Base-by-base conservation (phyloP, 805 yeast species). In the Nakazawaea sp. region DNA sequence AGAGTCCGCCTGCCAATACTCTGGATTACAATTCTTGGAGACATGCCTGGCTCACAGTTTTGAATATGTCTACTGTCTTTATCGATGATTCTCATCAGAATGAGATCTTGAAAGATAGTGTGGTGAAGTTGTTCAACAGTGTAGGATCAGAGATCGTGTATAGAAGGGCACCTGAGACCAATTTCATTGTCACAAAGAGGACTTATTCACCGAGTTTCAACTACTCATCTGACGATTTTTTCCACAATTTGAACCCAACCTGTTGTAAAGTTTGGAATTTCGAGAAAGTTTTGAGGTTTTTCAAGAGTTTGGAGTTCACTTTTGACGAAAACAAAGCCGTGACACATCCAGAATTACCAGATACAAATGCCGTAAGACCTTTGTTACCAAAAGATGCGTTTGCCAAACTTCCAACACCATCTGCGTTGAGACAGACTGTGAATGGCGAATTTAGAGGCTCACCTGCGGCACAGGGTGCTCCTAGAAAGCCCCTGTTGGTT, bases 211-310 rank as follows among this genome's bases (percentile, higher is more conserved):
- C 60, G 9, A 53, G 53, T 29, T 54, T 52, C 17, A 45, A 45
- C 0, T 73, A 72, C 43, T 53, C 63, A 4, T 42, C 62, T 8
- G 61, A 58, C 45, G 78, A 74, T 49, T 64, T 68, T 4, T 73
- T 71, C 47, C 58, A 64, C 39, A 62, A 66, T 43, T 76, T 71
- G 15, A 53, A 59, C 27, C 53, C 56, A 15, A 56, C 64, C 30
- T 66, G 68, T 43, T 71, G 72, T 40, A 74, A 74, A 48, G 79
- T 73, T 17, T 74, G 81, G 81, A 75, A 70, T 51, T 71, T 64
- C 45, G 78, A 72, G 42, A 74, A 74, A 52, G 76, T 73, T 17
- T 68, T 70, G 44, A 53, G 79, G 30, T 74, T 74, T 43, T 66
- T 74, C 49, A 71, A 70, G 46, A 66, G 70, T 45, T 56, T 74